These are phyloP conservation scores for Epichloe sylvatica DNA, from an alignment of 2,329 filamentous ascomycete genomes.

Conservation along the genomic window DNA sequence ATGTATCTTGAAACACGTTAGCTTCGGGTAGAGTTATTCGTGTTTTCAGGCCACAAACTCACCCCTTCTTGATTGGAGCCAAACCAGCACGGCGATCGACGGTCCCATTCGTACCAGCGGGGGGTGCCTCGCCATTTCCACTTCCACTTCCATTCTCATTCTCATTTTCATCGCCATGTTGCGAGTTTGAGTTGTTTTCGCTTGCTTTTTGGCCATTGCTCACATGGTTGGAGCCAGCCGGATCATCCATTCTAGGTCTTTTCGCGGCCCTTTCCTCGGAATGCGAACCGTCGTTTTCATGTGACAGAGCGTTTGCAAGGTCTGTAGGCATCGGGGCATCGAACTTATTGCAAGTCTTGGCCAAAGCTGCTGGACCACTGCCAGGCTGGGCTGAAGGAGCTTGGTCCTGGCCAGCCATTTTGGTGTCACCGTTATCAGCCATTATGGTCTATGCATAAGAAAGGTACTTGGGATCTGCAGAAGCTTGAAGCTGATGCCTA, in stretches of 20 bases:
- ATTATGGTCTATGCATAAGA: slow-evolving; percentile 9
- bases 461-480: neutral
- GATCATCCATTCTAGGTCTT: slow-evolving; percentile 39
- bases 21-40: neutral
- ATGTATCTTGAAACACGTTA: slow-evolving; percentile 25
- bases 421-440: slow-evolving; percentile 14
- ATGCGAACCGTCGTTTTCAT: neutral
- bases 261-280: slow-evolving; percentile 37
- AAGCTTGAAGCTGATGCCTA: neutral
- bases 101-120: slow-evolving; percentile 6
- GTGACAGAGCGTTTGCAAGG: neutral
- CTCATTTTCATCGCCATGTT: neutral
- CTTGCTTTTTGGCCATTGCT: slow-evolving; percentile 8
- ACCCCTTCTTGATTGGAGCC: slow-evolving; percentile 63
- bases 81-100: slow-evolving; percentile 37
- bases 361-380: neutral
- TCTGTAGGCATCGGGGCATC: slow-evolving; percentile 7
- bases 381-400: slow-evolving; percentile 5
- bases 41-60: slow-evolving; percentile 18
- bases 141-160: slow-evolving; percentile 5
- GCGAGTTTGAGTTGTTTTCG: neutral
- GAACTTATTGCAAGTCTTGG: neutral
- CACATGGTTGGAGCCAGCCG: slow-evolving; percentile 8
- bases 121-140: neutral
- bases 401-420: slow-evolving; percentile 11